phyloP scores from a whole-genome alignment of 176 grass and related monocot species.

The Musa troglodytarum region DNA sequence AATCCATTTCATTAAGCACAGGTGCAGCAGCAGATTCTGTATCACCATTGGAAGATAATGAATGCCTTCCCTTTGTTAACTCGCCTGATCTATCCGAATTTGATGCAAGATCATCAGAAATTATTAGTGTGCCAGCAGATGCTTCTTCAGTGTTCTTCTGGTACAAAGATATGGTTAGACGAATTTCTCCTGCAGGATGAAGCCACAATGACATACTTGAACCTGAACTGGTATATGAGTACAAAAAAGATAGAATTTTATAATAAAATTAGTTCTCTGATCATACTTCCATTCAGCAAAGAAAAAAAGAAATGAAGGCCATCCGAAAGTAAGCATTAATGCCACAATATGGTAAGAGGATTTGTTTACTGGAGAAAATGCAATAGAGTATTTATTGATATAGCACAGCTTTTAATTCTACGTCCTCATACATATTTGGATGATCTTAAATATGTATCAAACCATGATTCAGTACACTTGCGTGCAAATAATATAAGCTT shows the following conservation, averaged over 20 bases:
- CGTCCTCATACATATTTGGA: too few relatives aligned
- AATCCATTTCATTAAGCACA: slow-evolving; percentile 28
- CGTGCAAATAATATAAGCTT: too few relatives aligned
- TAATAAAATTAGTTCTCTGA: neutral
- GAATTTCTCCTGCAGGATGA: slow-evolving; percentile 61
- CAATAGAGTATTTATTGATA: too few relatives aligned
- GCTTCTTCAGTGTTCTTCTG: slow-evolving; percentile 52
- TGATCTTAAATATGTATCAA: too few relatives aligned
- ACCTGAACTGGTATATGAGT: neutral
- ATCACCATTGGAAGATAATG: slow-evolving; percentile 27
- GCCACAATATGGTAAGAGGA: too few relatives aligned
- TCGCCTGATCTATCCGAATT: slow-evolving; percentile 81
- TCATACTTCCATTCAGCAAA: neutral
- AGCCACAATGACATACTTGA: neutral
- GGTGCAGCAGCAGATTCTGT: slow-evolving; percentile 21
- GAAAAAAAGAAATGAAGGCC: neutral
- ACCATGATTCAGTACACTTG: too few relatives aligned
- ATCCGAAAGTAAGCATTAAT: too few relatives aligned
- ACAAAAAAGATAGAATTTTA: neutral
- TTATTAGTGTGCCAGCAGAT: slow-evolving; percentile 8
- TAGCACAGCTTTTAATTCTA: too few relatives aligned
- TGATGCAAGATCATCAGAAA: slow-evolving; percentile 58
- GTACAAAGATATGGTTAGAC: slow-evolving; percentile 42
- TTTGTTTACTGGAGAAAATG: too few relatives aligned
- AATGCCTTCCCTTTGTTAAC: slow-evolving; percentile 35